phyloP scores from a whole-genome alignment of 768 basidiomycete genomes.

The Ramaria rubella region DNA sequence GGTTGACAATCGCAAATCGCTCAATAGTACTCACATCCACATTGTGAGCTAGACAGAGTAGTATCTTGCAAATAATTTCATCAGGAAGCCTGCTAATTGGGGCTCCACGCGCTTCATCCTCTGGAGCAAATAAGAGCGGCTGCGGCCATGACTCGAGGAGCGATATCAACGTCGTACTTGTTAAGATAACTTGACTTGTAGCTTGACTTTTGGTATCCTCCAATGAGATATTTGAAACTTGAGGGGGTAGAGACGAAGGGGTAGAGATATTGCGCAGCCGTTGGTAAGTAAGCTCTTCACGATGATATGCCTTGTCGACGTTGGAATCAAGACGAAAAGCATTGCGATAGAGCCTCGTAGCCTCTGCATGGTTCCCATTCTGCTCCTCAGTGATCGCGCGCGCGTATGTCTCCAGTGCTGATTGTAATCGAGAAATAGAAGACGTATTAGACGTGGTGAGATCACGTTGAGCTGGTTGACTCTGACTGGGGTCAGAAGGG shows the following conservation, averaged over 20 bases:
- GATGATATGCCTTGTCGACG: conserved; percentile 66
- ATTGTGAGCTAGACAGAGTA: conserved; percentile 41
- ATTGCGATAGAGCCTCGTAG: conserved; percentile 66
- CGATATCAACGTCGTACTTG: background rate
- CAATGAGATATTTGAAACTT: conserved; percentile 13
- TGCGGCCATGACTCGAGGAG: conserved; percentile 4
- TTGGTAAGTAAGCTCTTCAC: conserved; percentile 36
- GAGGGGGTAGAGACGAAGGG: conserved; percentile 8
- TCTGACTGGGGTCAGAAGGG: background rate
- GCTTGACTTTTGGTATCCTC: conserved; percentile 8
- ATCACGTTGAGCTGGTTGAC: background rate
- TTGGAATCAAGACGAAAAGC: conserved; percentile 73
- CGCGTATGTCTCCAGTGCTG: conserved; percentile 61
- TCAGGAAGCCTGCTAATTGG: conserved; percentile 61
- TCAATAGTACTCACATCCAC: conserved; percentile 60
- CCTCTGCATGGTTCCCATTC: conserved; percentile 65
- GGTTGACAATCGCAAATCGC: conserved; percentile 65
- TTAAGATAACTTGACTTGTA: background rate
- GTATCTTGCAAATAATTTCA: conserved; percentile 64
- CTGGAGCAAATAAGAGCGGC: conserved; percentile 48
- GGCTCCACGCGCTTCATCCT: conserved; percentile 54
- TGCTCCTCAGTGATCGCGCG: conserved; percentile 71
- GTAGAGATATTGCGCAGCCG: conserved; percentile 2
- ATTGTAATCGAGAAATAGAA: conserved; percentile 29
- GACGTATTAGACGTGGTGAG: background rate